Evolutionary conservation across 1,284 basidiomycete genomes (phyloP), one percentile per base, ranked within the genome.

Genomic region (Ceratobasidium theobromae): DNA sequence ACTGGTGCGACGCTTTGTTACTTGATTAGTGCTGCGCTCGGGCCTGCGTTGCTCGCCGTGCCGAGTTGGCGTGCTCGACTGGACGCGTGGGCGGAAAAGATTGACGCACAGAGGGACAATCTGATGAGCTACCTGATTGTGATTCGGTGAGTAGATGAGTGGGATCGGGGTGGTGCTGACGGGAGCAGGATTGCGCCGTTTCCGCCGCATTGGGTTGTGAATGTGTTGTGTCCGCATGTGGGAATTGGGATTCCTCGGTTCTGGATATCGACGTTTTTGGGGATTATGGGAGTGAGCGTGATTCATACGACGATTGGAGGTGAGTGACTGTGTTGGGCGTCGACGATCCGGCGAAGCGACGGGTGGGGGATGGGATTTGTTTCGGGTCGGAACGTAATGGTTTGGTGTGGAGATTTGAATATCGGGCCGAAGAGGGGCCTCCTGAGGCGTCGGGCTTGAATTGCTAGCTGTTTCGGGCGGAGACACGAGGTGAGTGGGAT

Each of bases 271-370:
- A 95, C 93, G 0, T 94, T 91, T 76, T 80, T 97, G 33, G 96
- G 95, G 0, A 93, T 98, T 71, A 84, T 95, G 60, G 95, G 95
- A 49, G 89, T 95, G 40, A 87, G 86, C 0, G 89, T 96, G 69
- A 98, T 99, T 73, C 96, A 99, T 75, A 94, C 92, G 0, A 95
- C 93, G 12, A 96, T 99, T 70, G 96, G 96, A 1, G 89, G 91
- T 43, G 76, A 77, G 52, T 69, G n/a, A n/a, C n/a, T n/a, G n/a
- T n/a, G n/a, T n/a, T n/a, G n/a, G n/a, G n/a, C n/a, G n/a, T n/a
- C n/a, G n/a, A n/a, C n/a, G n/a, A n/a, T n/a, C n/a, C n/a, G n/a
- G n/a, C n/a, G n/a, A n/a, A n/a, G n/a, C n/a, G n/a, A n/a, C n/a
- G n/a, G n/a, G n/a, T n/a, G n/a, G n/a, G n/a, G n/a, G n/a, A n/a